Evolutionary conservation across 495 filamentous ascomycete genomes (phyloP).

Genomic region (Pyronema omphalodes): DNA sequence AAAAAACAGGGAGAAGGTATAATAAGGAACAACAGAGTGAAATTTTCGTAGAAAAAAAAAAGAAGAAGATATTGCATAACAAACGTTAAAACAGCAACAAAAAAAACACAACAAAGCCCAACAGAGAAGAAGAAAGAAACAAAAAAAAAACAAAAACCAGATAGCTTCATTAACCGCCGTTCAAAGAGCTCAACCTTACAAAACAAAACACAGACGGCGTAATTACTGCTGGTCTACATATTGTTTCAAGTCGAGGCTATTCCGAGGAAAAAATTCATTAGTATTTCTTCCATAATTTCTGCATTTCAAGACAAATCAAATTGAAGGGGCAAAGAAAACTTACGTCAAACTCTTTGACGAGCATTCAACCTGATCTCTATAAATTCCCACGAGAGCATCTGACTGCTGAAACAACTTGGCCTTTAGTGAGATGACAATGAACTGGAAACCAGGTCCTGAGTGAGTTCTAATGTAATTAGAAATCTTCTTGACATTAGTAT

Average conservation of each 20-base stretch:
- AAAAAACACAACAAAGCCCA: background rate
- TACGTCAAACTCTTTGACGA: conserved; percentile 80
- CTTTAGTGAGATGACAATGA: conserved; percentile 94
- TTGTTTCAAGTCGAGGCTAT: conserved; percentile 19
- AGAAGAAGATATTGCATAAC: too few species aligned
- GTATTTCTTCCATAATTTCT: background rate
- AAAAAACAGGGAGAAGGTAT: too few species aligned
- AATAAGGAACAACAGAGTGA: background rate
- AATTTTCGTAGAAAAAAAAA: background rate
- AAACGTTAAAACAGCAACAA: too few species aligned
- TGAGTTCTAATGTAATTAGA: conserved; percentile 87
- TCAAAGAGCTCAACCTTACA: background rate
- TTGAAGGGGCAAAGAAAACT: conserved; percentile 31
- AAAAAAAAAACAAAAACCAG: background rate
- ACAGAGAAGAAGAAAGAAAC: background rate
- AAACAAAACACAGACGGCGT: background rate
- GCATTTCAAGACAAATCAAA: background rate
- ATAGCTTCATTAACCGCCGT: background rate
- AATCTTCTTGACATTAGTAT: conserved; percentile 88
- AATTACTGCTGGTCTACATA: conserved; percentile 2
- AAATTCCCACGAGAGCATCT: conserved; percentile 86
- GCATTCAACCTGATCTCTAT: conserved; percentile 82
- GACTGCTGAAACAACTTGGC: conserved; percentile 82
- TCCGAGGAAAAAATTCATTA: background rate
- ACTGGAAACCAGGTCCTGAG: conserved; percentile 93